Percentiles rank a stretch among this genome's conserved stretches.
Evolutionary conservation across 2,329 filamentous ascomycete genomes (phyloP).

Genomic region (Aspergillus udagawae): DNA sequence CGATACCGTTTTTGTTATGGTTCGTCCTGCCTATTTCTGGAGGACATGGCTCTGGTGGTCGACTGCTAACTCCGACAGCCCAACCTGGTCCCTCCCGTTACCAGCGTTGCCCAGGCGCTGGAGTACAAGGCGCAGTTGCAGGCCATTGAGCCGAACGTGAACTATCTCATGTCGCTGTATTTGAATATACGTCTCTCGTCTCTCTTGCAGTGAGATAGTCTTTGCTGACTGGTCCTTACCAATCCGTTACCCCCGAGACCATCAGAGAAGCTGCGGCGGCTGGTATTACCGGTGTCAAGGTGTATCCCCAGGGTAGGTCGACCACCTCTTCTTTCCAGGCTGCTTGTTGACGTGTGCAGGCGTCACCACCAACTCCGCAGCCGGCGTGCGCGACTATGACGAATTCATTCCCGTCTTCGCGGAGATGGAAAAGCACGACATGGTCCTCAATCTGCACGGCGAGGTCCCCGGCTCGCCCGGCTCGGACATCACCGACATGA

Average conservation of each 20-base stretch:
- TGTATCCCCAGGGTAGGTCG: not conserved
- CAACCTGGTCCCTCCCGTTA: constrained; percentile 62
- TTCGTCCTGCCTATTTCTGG: constrained; percentile 20
- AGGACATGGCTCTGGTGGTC: not conserved
- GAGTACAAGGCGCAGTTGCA: constrained; percentile 62
- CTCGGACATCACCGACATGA: constrained; percentile 54
- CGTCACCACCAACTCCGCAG: constrained; percentile 56
- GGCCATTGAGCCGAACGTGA: constrained; percentile 58
- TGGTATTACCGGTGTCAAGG: constrained; percentile 64
- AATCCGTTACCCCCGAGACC: constrained; percentile 61
- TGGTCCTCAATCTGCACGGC: constrained; percentile 91
- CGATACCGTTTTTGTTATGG: constrained; percentile 58
- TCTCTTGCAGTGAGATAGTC: too few species aligned
- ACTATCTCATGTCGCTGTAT: constrained; percentile 72
- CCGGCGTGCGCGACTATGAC: constrained; percentile 44
- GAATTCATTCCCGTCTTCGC: constrained; percentile 62
- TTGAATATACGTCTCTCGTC: not conserved
- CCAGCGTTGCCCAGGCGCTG: constrained; percentile 58
- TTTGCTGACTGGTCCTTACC: constrained; percentile 43
- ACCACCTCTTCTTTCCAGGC: not conserved
- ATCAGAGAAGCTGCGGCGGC: constrained; percentile 69
- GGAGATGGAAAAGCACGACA: constrained; percentile 79
- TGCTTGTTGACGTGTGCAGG: constrained; percentile 34
- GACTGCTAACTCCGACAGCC: constrained; percentile 42
- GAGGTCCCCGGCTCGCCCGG: constrained; percentile 47